Conservation (phyloP, 2,329 filamentous ascomycete genomes). For the Fusarium pseudocircinatum region DNA sequence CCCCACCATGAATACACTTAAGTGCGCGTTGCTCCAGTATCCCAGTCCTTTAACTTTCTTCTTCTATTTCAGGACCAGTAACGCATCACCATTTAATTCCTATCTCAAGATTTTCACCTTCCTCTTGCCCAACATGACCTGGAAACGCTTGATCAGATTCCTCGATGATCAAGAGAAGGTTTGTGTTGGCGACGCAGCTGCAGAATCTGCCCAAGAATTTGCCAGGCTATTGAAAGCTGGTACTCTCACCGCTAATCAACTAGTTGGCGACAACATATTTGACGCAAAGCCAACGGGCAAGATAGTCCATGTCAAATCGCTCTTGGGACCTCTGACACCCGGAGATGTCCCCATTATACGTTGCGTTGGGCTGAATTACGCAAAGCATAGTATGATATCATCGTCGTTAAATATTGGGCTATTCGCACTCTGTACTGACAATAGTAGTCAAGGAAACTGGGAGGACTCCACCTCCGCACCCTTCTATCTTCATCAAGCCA, state of each 20-base stretch:
- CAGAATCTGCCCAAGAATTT: background rate
- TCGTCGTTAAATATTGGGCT: background rate
- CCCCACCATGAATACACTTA: background rate
- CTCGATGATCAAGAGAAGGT: background rate
- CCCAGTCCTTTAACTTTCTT: background rate
- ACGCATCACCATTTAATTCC: no score
- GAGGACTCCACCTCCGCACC: slow-evolving; percentile 6
- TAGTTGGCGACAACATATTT: background rate
- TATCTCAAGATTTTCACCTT: background rate
- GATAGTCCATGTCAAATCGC: background rate
- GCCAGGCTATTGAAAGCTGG: background rate
- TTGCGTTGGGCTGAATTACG: slow-evolving; percentile 18
- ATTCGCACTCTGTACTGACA: background rate
- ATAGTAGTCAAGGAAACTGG: slow-evolving; percentile 15
- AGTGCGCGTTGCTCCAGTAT: background rate
- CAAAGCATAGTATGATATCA: slow-evolving; percentile 10
- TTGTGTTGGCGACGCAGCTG: background rate
- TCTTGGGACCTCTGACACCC: slow-evolving; percentile 5
- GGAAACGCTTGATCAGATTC: slow-evolving; percentile 12
- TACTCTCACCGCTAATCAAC: background rate
- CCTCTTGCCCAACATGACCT: background rate
- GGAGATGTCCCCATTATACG: slow-evolving; percentile 5
- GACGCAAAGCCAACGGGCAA: background rate
- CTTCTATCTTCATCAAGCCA: slow-evolving; percentile 12
- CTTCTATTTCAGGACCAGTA: background rate